These are phyloP conservation scores for Microthlaspi erraticum DNA, from an alignment of 345 rosid genomes.

Conservation along the genomic window DNA sequence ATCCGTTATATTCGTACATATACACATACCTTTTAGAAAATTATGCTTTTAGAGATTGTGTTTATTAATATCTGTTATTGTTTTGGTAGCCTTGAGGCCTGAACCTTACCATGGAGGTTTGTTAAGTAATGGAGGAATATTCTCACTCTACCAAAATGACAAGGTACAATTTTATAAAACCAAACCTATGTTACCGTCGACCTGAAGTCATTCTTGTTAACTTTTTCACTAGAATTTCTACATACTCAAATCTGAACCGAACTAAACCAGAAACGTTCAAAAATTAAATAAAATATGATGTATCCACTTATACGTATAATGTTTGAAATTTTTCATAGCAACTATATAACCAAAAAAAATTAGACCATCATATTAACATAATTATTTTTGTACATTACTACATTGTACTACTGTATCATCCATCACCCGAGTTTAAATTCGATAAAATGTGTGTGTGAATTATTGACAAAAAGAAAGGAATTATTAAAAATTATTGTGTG, in stretches of 20 bases:
- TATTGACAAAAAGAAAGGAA: background rate
- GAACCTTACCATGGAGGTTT: slow-evolving; percentile 1
- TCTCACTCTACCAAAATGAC: slow-evolving; percentile 23
- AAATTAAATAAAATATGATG: background rate
- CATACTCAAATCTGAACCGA: background rate
- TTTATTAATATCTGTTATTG: background rate
- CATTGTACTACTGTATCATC: no score
- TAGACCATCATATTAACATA: no score
- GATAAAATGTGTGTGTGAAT: no score
- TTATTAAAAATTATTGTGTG: background rate
- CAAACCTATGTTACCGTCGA: slow-evolving; percentile 22
- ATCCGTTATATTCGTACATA: slow-evolving; percentile 4
- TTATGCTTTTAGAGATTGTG: background rate
- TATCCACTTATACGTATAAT: background rate
- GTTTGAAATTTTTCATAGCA: background rate
- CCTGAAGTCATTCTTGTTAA: slow-evolving; percentile 22
- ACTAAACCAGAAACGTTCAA: background rate
- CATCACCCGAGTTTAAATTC: no score
- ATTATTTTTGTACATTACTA: no score
- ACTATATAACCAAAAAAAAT: no score
- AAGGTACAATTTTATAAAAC: background rate
- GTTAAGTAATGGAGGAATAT: slow-evolving; percentile 25
- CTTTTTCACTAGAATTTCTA: background rate
- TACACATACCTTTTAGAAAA: slow-evolving; percentile 14
- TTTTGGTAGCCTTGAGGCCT: background rate